Base-by-base conservation (phyloP, 495 filamentous ascomycete species). In the Terfezia boudieri region DNA sequence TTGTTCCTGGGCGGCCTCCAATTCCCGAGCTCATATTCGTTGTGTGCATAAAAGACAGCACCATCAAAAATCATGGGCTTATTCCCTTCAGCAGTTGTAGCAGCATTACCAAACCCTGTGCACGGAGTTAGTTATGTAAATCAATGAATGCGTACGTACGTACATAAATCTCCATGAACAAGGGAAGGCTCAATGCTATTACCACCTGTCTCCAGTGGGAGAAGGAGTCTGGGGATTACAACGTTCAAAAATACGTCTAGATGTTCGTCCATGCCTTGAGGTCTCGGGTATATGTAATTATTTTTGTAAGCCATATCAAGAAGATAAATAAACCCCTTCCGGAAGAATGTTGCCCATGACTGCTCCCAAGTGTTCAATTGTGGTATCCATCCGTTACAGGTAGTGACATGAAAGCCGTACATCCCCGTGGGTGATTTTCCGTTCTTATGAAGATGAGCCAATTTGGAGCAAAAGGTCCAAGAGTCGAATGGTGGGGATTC, bases 391-490 rank as follows among this genome's bases (percentile, higher is more conserved):
- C 73, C 71, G 11, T 68, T 69, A 54, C 62, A 75, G 0, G 73
- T 78, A 0, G 67, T 60, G 1, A 69, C 53, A 51, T 71, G 69
- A 55, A 76, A 77, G 0, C 74, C 74, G 55, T 74, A 78, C 56
- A 71, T 72, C 1, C 71, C 73, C 11, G 60, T 71, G 2, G 73
- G 75, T 6, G 73, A 73, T 12, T 48, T 46, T 38, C 60, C 65
- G 14, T 61, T 64, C 48, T 62, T 53, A 55, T 76, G 74, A 4
- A 77, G 60, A 4, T 51, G 41, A 12, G 72, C 67, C 0, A 78
- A 61, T 6, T 62, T 61, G 5, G 60, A 57, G 53, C 61, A 59
- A 51, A 77, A 72, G 9, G 75, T 68, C 11, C 11, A 7, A 23
- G 5, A 5, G 49, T 51, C n/a, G 4, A 20, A 14, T 20, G 41